Evolutionary conservation across 208 protist species (phyloP).

Genomic region (Acanthamoeba castellanii): DNA sequence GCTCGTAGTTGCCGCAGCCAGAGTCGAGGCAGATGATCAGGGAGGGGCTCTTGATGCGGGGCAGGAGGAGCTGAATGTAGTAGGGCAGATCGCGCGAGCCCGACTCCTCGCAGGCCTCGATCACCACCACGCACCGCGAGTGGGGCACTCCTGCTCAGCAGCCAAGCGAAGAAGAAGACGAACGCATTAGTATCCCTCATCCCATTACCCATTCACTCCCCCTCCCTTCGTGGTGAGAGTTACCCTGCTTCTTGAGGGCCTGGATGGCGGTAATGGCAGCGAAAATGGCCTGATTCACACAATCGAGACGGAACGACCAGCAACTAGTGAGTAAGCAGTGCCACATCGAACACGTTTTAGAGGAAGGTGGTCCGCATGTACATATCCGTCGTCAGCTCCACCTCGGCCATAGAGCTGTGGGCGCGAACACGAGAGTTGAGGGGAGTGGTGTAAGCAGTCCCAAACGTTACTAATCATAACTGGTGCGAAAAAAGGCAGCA

Average conservation of each 20-base stretch:
- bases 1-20: slow-evolving; percentile 95
- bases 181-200: not conserved
- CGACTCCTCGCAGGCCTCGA: slow-evolving; percentile 83
- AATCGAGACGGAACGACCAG: not conserved
- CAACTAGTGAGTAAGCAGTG: not conserved
- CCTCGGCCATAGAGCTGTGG: slow-evolving; percentile 81
- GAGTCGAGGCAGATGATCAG: slow-evolving; percentile 96
- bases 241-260: slow-evolving; percentile 79
- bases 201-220: not conserved
- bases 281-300: slow-evolving; percentile 75
- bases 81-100: slow-evolving; percentile 80
- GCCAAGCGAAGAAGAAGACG: not conserved
- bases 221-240: no score
- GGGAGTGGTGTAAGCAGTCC: not conserved
- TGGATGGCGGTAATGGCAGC: slow-evolving; percentile 78
- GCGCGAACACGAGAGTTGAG: not conserved
- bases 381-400: slow-evolving; percentile 84
- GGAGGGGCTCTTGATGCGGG: slow-evolving; percentile 72
- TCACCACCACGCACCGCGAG: slow-evolving; percentile 78
- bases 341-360: no score
- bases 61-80: slow-evolving; percentile 76
- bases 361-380: not conserved
- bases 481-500: no score
- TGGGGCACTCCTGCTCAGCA: slow-evolving; percentile 76
- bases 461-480: no score